Evolutionary conservation across 2,329 filamentous ascomycete species (phyloP).

Genomic region (Fusarium oxysporum): DNA sequence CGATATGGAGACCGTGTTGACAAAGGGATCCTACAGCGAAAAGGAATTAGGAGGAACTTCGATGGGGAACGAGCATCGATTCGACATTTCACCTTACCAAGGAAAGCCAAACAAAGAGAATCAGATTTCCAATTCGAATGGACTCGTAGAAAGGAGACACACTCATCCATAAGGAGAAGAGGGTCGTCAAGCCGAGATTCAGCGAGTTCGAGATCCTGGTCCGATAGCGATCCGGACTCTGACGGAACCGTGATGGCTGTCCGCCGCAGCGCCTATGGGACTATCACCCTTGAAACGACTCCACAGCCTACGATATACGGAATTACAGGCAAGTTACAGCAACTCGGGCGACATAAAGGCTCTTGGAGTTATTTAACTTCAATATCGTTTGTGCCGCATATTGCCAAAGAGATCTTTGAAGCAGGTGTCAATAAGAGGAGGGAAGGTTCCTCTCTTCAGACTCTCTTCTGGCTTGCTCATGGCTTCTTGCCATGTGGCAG

Average conservation of each 20-base stretch:
- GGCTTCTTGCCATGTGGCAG: fast-evolving
- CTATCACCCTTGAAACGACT: fast-evolving
- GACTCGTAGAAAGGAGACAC: background rate
- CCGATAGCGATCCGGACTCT: background rate
- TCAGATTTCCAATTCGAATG: background rate
- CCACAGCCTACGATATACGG: background rate
- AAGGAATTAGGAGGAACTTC: background rate
- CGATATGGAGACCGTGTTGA: background rate
- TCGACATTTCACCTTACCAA: background rate
- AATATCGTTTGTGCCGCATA: background rate
- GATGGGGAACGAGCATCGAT: background rate
- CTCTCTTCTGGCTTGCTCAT: background rate
- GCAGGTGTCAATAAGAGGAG: fast-evolving
- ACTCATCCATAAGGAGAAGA: fast-evolving
- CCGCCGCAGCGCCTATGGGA: fast-evolving
- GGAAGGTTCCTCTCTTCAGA: background rate
- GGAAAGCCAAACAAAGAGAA: background rate
- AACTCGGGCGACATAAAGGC: background rate
- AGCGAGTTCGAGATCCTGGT: background rate
- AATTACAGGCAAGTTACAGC: fast-evolving
- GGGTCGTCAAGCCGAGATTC: fast-evolving
- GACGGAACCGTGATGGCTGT: background rate
- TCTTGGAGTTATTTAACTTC: background rate
- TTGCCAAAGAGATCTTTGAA: background rate
- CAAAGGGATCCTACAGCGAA: background rate